These are phyloP conservation scores for Neophaeococcomyces mojaviensis DNA, from an alignment of 2,329 filamentous ascomycete species.

Conservation along the genomic window DNA sequence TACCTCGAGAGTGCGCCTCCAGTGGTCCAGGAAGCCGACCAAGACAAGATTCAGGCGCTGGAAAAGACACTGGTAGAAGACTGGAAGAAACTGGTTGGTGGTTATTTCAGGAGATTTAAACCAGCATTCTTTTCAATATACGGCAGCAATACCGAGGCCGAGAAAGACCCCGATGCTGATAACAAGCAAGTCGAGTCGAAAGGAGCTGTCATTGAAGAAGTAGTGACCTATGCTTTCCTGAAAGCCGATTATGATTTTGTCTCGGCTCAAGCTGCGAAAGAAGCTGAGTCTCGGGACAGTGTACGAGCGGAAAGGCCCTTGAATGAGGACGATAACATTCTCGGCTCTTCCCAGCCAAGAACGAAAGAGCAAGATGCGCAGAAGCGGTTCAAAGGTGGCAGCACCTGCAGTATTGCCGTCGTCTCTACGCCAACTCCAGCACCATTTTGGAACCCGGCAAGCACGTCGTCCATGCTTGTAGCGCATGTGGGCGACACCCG, in stretches of 20 bases:
- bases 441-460: conserved; percentile 90
- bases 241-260: conserved; percentile 93
- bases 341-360: conserved; percentile 32
- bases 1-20: conserved; percentile 30
- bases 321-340: conserved; percentile 74
- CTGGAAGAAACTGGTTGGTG: conserved; percentile 80
- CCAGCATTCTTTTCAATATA: conserved; percentile 64
- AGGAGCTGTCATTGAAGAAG: conserved; percentile 39
- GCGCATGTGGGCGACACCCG: conserved; percentile 93
- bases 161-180: conserved; percentile 25
- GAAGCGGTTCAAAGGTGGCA: conserved; percentile 78
- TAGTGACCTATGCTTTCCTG: conserved; percentile 86
- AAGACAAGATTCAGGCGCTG: conserved; percentile 57
- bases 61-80: conserved; percentile 64
- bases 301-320: conserved; percentile 67
- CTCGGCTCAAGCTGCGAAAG: conserved; percentile 74
- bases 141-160: conserved; percentile 26
- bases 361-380: not conserved
- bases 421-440: conserved; percentile 86
- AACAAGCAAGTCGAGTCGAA: conserved; percentile 26
- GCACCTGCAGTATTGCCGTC: conserved; percentile 80
- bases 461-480: conserved; percentile 73
- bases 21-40: conserved; percentile 47
- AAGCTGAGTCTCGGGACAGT: conserved; percentile 56
- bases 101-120: conserved; percentile 87